These are phyloP conservation scores for Viridothelium virens DNA, from an alignment of 495 filamentous ascomycete genomes.

Conservation along the genomic window DNA sequence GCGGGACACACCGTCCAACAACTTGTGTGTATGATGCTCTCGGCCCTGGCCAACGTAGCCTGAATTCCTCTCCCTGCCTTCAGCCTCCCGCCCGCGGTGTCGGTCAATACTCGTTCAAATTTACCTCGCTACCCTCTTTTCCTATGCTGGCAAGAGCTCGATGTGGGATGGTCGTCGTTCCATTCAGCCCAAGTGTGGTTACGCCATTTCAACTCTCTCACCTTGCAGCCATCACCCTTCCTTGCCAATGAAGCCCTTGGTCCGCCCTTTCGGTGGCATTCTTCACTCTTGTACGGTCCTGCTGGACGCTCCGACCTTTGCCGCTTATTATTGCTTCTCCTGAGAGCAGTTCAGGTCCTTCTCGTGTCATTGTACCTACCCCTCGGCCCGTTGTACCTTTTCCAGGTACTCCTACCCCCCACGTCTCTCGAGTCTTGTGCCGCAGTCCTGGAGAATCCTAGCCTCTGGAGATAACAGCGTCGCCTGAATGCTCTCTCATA, in stretches of 20 bases:
- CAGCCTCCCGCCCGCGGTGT: conserved; percentile 6
- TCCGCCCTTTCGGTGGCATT: background rate
- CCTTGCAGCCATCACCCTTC: conserved; percentile 3
- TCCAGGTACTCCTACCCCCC: background rate
- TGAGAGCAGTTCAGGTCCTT: conserved; percentile 2
- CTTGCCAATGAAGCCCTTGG: conserved; percentile 10
- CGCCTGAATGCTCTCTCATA: background rate
- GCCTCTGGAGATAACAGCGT: background rate
- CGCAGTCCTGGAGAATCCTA: background rate
- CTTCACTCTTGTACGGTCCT: background rate
- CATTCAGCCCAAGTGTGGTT: conserved; percentile 7
- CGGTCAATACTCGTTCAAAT: background rate
- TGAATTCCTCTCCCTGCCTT: conserved; percentile 13
- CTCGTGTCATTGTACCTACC: conserved; percentile 5
- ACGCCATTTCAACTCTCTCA: conserved; percentile 2
- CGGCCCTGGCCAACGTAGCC: conserved; percentile 9
- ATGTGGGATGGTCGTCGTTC: conserved; percentile 7
- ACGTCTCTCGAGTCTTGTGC: background rate
- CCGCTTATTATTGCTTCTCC: background rate
- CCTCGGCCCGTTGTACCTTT: background rate
- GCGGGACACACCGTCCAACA: conserved; percentile 8
- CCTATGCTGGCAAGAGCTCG: conserved; percentile 4
- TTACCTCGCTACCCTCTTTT: background rate
- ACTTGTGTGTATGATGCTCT: conserved; percentile 5
- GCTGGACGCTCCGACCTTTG: background rate